A percentile compares a stretch with the other conserved stretches of the same genome.
Evolutionary conservation across 169 alveolate genomes (phyloP).

Genomic region (Cryptosporidium sp.): DNA sequence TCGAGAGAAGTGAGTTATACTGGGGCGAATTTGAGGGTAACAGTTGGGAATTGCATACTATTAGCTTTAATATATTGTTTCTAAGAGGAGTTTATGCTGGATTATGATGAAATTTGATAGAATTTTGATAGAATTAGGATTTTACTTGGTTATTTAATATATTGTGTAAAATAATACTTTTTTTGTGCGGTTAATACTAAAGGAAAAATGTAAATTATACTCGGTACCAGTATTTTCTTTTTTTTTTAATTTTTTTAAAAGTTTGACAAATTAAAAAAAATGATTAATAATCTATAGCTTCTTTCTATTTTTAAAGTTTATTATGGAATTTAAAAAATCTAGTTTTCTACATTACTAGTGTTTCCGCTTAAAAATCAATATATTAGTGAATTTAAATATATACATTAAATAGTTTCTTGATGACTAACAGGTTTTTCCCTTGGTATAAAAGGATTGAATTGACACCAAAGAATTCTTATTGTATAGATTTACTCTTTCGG

Average conservation of each 20-base stretch:
- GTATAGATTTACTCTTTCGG: not conserved
- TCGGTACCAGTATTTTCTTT: not conserved
- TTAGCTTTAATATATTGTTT: not conserved
- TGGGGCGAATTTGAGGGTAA: not conserved
- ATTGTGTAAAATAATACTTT: too few relatives aligned
- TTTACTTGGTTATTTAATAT: not conserved
- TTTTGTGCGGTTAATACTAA: not conserved
- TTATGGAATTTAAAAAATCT: not conserved
- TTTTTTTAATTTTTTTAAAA: too few relatives aligned
- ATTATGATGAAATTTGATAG: too few relatives aligned
- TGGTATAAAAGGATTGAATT: not conserved
- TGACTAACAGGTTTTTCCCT: not conserved
- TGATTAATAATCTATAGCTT: not conserved
- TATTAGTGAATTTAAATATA: not conserved
- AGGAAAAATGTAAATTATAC: not conserved
- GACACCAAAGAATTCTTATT: not conserved
- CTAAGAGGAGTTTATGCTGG: not conserved
- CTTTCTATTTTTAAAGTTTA: not conserved
- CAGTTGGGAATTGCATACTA: not conserved
- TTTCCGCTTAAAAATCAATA: not conserved
- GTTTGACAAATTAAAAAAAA: too few relatives aligned
- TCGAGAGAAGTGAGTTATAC: not conserved
- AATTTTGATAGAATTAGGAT: not conserved
- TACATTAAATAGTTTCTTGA: not conserved
- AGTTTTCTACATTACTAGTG: constrained; percentile 2